Percentiles rank a stretch among this genome's conserved stretches.
Conservation (phyloP, 176 grass and related monocot genomes). For the Carex scoparia region DNA sequence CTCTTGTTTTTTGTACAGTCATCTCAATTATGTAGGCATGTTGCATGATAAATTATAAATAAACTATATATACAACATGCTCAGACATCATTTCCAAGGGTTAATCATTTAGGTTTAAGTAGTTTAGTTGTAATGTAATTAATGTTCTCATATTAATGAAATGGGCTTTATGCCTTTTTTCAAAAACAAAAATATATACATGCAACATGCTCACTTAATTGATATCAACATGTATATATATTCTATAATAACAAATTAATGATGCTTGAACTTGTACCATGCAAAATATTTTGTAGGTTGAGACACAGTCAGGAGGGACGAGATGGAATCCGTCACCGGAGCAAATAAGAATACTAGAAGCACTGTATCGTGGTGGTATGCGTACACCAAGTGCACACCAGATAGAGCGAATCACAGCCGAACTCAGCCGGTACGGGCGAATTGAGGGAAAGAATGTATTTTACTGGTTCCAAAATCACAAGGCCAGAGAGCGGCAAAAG, state of each 20-base stretch:
- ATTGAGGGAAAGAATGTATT: slow-evolving; percentile 97
- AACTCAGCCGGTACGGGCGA: slow-evolving; percentile 65
- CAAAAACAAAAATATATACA: background rate
- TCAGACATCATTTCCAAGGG: no score
- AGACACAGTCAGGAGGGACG: slow-evolving; percentile 47
- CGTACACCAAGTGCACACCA: slow-evolving; percentile 69
- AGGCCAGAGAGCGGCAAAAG: slow-evolving; percentile 90
- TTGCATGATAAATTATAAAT: background rate
- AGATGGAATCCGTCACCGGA: slow-evolving; percentile 84
- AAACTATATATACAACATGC: background rate
- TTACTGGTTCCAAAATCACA: slow-evolving; percentile 99
- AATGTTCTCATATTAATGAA: no score
- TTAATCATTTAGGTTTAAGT: no score
- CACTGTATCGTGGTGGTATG: slow-evolving; percentile 74
- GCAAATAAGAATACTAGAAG: slow-evolving; percentile 85
- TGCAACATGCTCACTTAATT: background rate
- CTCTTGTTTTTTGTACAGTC: background rate
- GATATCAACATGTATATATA: background rate
- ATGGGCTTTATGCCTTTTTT: no score
- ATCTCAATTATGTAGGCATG: background rate
- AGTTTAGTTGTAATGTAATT: no score
- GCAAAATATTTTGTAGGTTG: slow-evolving; percentile 31
- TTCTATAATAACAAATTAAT: background rate
- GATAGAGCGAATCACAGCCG: slow-evolving; percentile 80
- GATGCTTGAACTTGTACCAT: background rate